These are phyloP conservation scores for Metschnikowia koreensis DNA, from an alignment of 805 yeast species.

Conservation along the genomic window DNA sequence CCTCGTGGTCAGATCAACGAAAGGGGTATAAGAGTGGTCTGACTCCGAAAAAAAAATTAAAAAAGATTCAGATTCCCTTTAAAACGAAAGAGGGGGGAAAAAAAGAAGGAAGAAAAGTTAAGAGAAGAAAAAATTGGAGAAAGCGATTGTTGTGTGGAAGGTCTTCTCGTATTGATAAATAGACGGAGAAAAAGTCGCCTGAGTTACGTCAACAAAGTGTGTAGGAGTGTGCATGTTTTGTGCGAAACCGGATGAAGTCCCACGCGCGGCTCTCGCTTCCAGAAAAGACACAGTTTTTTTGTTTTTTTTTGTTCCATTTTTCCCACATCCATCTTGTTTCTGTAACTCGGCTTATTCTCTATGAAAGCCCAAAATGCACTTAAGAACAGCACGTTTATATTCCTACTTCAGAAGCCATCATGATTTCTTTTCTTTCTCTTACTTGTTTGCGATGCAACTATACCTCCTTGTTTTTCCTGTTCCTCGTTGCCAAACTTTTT, in stretches of 20 bases:
- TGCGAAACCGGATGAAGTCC: background rate
- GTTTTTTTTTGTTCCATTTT: no score
- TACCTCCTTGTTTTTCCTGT: background rate
- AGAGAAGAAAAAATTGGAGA: background rate
- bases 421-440: no score
- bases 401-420: background rate
- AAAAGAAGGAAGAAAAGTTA: background rate
- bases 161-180: background rate
- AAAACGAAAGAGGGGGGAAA: background rate
- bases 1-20: background rate
- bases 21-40: background rate
- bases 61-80: background rate
- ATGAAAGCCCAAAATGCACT: background rate
- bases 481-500: background rate
- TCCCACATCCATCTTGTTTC: no score
- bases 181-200: background rate
- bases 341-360: background rate
- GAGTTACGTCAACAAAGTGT: conserved; percentile 1
- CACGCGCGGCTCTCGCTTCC: background rate
- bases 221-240: background rate
- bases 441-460: background rate
- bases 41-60: background rate
- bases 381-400: no score
- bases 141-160: background rate
- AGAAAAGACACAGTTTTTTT: background rate